Conservation (phyloP, 305 asterid genomes). For the Petunia hybrid region DNA sequence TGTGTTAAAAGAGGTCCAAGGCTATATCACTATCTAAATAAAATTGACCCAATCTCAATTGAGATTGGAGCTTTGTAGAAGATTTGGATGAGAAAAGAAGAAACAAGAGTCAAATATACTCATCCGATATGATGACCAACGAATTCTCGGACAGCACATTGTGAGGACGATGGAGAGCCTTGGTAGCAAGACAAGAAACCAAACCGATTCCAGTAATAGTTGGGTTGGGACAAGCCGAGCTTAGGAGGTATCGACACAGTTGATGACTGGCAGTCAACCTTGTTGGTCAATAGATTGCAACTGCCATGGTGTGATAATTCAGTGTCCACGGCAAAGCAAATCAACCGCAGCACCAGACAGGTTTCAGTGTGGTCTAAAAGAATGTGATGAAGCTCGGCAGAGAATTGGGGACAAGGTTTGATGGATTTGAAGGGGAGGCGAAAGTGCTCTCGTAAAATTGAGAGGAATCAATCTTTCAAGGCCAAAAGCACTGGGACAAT, state of each 20-base stretch:
- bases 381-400: conserved; percentile 7
- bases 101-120: conserved; percentile 10
- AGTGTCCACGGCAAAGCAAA: conserved; percentile 7
- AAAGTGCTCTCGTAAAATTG: neutral
- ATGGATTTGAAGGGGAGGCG: neutral
- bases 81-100: conserved; percentile 4
- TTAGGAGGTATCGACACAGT: conserved; percentile 15
- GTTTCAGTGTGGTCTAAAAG: neutral
- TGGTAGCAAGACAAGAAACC: neutral
- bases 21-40: neutral
- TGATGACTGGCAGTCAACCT: conserved; percentile 1
- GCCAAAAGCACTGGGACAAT: neutral
- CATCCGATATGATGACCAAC: neutral
- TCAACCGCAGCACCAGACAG: neutral
- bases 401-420: neutral
- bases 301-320: neutral
- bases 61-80: conserved; percentile 5
- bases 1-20: conserved; percentile 20
- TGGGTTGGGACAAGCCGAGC: neutral
- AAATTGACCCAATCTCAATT: neutral
- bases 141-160: conserved; percentile 6
- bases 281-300: conserved; percentile 13
- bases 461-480: conserved; percentile 8
- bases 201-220: neutral
- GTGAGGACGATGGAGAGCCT: conserved; percentile 9